Conservation (phyloP, 352 stramenopile genomes). For the Globisporangium cederbergense region DNA sequence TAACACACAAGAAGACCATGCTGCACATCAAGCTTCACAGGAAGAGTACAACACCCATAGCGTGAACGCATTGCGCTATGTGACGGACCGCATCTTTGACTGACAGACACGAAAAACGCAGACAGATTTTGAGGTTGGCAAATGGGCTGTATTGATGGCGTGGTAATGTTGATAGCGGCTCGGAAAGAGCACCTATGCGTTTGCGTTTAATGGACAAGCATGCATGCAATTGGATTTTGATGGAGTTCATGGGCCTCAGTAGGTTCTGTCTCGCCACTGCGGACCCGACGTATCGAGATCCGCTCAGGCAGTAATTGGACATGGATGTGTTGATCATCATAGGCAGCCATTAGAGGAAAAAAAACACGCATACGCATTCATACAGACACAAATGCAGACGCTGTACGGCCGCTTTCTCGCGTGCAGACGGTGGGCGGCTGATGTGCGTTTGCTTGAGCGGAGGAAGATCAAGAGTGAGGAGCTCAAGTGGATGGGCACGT, state of each 20-base stretch:
- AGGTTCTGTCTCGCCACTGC: conserved; percentile 44
- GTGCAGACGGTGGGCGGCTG: background rate
- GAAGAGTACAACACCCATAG: background rate
- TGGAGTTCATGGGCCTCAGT: conserved; percentile 30
- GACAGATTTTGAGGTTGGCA: background rate
- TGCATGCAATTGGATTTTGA: background rate
- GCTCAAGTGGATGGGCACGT: background rate
- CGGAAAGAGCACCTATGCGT: background rate
- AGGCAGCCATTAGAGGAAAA: conserved; percentile 1
- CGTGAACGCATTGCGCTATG: no score
- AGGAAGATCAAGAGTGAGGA: conserved; percentile 3
- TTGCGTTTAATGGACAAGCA: background rate
- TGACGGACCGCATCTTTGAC: background rate
- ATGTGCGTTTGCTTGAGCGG: background rate
- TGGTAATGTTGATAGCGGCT: background rate
- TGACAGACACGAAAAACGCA: background rate
- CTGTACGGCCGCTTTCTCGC: background rate
- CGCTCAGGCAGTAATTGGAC: conserved; percentile 64
- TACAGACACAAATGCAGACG: background rate
- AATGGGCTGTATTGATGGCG: background rate
- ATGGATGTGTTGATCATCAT: conserved; percentile 20
- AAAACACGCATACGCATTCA: background rate
- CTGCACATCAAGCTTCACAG: background rate
- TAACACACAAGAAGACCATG: no score
- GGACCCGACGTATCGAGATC: conserved; percentile 14